Evolutionary conservation across 2,329 filamentous ascomycete species (phyloP).

Genomic region (Colletotrichum orbiculare): DNA sequence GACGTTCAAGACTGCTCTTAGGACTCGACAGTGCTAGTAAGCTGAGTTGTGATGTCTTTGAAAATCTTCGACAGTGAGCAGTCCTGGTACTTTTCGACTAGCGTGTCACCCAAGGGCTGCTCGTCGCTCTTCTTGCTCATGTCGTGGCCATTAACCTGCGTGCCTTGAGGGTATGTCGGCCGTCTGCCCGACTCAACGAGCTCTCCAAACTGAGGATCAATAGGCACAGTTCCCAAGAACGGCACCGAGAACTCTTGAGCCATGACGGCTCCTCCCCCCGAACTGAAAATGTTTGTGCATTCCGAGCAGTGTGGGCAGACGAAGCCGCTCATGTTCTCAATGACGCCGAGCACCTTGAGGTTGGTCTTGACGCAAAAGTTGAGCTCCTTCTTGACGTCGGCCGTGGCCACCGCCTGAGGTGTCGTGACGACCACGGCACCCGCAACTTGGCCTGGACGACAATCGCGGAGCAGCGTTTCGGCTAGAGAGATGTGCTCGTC

Average conservation of each 20-base stretch:
- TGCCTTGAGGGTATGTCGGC: slow-evolving; percentile 77
- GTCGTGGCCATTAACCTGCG: slow-evolving; percentile 67
- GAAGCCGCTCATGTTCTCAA: slow-evolving; percentile 97
- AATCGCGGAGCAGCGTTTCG: slow-evolving; percentile 79
- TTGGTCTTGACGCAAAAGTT: slow-evolving; percentile 92
- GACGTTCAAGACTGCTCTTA: slow-evolving; percentile 22
- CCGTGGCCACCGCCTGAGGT: slow-evolving; percentile 91
- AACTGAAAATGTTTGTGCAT: slow-evolving; percentile 93
- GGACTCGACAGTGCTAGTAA: slow-evolving; percentile 41
- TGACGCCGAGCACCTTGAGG: slow-evolving; percentile 83
- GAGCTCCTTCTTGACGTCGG: slow-evolving; percentile 93
- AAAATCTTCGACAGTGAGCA: slow-evolving; percentile 80
- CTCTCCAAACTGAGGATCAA: slow-evolving; percentile 91
- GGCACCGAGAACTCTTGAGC: slow-evolving; percentile 84
- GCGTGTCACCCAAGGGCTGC: slow-evolving; percentile 41
- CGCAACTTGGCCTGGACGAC: slow-evolving; percentile 75
- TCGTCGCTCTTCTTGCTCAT: slow-evolving; percentile 49
- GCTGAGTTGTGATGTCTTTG: slow-evolving; percentile 66
- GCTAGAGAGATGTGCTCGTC: slow-evolving; percentile 97
- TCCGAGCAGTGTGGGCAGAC: slow-evolving; percentile 85
- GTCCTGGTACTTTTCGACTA: slow-evolving; percentile 78
- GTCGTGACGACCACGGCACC: slow-evolving; percentile 97
- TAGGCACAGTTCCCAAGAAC: slow-evolving; percentile 88
- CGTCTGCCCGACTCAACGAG: slow-evolving; percentile 79
- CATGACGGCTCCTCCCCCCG: slow-evolving; percentile 90